Evolutionary conservation across 1,284 basidiomycete genomes (phyloP), one percentile per base, ranked within the genome.

Genomic region (Ganoderma meredithae): DNA sequence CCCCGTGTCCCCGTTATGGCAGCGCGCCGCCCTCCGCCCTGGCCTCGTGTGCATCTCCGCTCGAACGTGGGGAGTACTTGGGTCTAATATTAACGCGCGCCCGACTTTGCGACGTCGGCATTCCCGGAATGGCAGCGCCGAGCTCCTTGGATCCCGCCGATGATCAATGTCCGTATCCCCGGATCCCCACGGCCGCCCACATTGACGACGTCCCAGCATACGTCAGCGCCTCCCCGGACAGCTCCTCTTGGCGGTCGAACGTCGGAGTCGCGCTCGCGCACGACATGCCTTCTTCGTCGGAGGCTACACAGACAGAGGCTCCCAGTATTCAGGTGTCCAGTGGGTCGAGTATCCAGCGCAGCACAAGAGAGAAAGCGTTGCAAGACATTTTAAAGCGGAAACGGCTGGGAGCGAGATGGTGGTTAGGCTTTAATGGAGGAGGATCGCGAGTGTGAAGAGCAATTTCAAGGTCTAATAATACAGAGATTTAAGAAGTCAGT

Each of bases 1-100:
- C 64, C 64, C 62, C 64, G 44, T 25, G 40, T 64, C 33, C 69
- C 59, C 41, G 17, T 61, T 69, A 27, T 41, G 69, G 71, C 3
- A 65, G n/a, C 1, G n/a, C 3, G 39, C 67, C 71, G 69, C 71
- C 69, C 67, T 65, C 2, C 41, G 69, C 67, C 67, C 69, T 65
- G 59, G 60, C 65, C 64, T 60, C 68, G 68, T 69, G 69, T 44
- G 49, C 60, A 65, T 65, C 65, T 55, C 60, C 65, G 65, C 65
- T n/a, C 69, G 31, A 60, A 55, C 39, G 55, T 72, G 66, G 55
- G 52, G 47, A 62, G 60, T 49, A 53, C 60, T 63, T 58, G 15
- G 61, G 60, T 25, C 22, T 60, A 43, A 39, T 39, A 25, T 41
- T 60, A 60, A n/a, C 36, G 39, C 39, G 36, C 25, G 49, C 36